Conservation (phyloP, 2,329 filamentous ascomycete species). For the Ampelomyces quisqualis region DNA sequence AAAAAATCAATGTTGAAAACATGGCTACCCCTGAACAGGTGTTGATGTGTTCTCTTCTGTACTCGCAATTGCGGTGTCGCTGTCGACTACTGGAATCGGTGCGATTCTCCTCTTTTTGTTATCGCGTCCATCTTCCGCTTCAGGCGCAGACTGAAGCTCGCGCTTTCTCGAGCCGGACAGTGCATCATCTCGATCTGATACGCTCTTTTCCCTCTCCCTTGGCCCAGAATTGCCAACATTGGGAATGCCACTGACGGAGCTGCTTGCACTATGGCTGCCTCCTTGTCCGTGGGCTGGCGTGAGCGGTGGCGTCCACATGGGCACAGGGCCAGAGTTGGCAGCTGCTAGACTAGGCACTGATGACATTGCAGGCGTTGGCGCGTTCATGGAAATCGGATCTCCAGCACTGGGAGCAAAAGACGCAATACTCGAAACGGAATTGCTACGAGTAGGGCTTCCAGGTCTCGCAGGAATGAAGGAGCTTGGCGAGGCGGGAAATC, state of each 20-base stretch:
- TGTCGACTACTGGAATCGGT: conserved; percentile 44
- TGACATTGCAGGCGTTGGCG: conserved; percentile 75
- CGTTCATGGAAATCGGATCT: conserved; percentile 58
- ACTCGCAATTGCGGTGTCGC: conserved; percentile 32
- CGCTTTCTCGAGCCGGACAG: conserved; percentile 37
- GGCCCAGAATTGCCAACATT: conserved; percentile 31
- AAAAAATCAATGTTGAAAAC: conserved; percentile 6
- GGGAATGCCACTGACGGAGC: conserved; percentile 54
- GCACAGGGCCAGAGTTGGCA: conserved; percentile 63
- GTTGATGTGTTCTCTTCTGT: conserved; percentile 36
- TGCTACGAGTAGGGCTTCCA: conserved; percentile 79
- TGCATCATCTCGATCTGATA: conserved; percentile 40
- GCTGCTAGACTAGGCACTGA: conserved; percentile 76
- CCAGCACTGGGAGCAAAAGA: conserved; percentile 46
- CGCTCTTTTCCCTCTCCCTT: conserved; percentile 39
- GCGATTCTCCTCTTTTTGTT: conserved; percentile 51
- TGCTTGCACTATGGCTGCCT: conserved; percentile 55
- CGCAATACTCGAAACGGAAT: conserved; percentile 74
- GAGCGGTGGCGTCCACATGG: conserved; percentile 85
- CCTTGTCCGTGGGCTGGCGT: conserved; percentile 62
- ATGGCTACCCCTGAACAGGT: conserved; percentile 17
- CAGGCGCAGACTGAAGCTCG: conserved; percentile 41
- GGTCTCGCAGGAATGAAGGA: conserved; percentile 61
- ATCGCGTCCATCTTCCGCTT: conserved; percentile 36
- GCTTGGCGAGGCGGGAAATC: conserved; percentile 58